Evolutionary conservation across 805 yeast genomes (phyloP).

Genomic region (Nakazawaea pomicola): DNA sequence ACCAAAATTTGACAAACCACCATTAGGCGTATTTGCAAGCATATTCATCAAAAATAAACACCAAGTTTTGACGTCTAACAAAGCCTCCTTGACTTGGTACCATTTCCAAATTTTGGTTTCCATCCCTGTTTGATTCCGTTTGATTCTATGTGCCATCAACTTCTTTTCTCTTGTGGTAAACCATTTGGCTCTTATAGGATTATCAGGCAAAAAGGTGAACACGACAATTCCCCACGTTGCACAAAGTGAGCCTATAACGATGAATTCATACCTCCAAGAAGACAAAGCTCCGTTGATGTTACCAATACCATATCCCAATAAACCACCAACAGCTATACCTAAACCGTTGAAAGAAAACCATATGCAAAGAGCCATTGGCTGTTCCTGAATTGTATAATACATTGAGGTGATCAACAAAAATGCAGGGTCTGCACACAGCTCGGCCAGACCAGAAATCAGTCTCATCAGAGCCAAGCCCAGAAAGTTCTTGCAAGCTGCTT

Average conservation of each 20-base stretch:
- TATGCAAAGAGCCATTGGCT: conserved; percentile 45
- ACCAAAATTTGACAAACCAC: conserved; percentile 19
- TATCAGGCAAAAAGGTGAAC: conserved; percentile 26
- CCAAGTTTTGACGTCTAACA: conserved; percentile 20
- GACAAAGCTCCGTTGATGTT: conserved; percentile 19
- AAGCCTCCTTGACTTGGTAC: conserved; percentile 21
- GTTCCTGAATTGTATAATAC: conserved; percentile 55
- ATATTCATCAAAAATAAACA: conserved; percentile 16
- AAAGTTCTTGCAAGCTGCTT: conserved; percentile 35
- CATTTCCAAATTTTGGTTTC: conserved; percentile 23
- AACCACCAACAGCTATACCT: conserved; percentile 22
- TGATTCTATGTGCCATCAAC: conserved; percentile 24
- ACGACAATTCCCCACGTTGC: conserved; percentile 27
- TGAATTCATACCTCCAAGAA: conserved; percentile 28
- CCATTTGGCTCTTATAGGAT: conserved; percentile 29
- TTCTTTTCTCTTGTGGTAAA: conserved; percentile 32
- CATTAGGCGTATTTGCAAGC: conserved; percentile 15
- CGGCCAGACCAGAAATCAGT: conserved; percentile 18
- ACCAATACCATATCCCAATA: conserved; percentile 28
- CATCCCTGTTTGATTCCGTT: conserved; percentile 31
- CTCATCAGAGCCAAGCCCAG: conserved; percentile 36
- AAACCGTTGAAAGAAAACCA: conserved; percentile 40
- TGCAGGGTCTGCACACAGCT: not conserved
- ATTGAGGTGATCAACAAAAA: conserved; percentile 41
- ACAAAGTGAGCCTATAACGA: conserved; percentile 29